Conservation (phyloP, 176 grass and related monocot species). For the Luzula sylvatica region DNA sequence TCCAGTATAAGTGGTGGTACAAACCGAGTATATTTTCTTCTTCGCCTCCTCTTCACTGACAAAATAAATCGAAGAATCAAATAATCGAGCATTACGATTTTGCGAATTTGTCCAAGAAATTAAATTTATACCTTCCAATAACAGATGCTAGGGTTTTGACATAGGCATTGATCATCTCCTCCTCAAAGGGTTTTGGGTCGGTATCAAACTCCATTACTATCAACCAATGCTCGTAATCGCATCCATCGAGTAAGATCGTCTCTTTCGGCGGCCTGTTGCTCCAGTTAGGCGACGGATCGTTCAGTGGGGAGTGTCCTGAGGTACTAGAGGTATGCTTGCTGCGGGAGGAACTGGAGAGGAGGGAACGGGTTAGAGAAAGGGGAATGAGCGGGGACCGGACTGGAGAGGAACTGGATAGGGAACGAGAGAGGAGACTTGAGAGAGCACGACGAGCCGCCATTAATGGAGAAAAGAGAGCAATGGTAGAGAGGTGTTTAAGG, state of each 20-base stretch:
- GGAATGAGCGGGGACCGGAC: constrained; percentile 11
- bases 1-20: constrained; percentile 70
- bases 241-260: constrained; percentile 89
- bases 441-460: constrained; percentile 75
- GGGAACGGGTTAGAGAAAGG: constrained; percentile 13
- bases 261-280: constrained; percentile 89
- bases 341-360: constrained; percentile 13
- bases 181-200: constrained; percentile 54
- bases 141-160: constrained; percentile 65
- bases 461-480: not conserved
- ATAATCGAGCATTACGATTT: not conserved
- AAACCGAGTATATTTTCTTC: constrained; percentile 93
- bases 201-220: constrained; percentile 83
- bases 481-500: not conserved
- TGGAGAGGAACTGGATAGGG: constrained; percentile 21
- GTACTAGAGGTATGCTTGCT: constrained; percentile 39
- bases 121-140: constrained; percentile 49
- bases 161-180: constrained; percentile 71
- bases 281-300: constrained; percentile 88
- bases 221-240: constrained; percentile 97
- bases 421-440: constrained; percentile 39
- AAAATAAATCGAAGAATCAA: constrained; percentile 7
- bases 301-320: constrained; percentile 56
- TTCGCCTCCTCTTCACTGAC: constrained; percentile 91
- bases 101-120: not conserved